These are phyloP conservation scores for Saccharata proteae DNA, from an alignment of 2,329 filamentous ascomycete genomes.

Conservation along the genomic window DNA sequence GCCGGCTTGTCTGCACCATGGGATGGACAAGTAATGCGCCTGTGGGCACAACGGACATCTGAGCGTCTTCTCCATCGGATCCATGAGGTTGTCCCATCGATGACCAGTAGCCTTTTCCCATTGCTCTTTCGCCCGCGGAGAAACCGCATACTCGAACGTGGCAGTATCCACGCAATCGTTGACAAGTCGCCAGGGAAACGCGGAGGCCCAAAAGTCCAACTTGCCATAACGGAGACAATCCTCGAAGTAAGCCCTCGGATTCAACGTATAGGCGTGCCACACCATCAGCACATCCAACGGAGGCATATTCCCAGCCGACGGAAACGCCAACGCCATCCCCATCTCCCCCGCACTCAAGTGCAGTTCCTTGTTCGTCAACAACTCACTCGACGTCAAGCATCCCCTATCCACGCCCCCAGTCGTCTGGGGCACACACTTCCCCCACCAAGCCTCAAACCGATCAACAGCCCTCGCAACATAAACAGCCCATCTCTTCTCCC, in stretches of 20 bases:
- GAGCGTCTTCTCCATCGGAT: conserved; percentile 36
- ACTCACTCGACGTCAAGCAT: neutral
- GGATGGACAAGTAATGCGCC: conserved; percentile 27
- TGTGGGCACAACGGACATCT: conserved; percentile 43
- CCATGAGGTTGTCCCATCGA: conserved; percentile 49
- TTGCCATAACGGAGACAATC: conserved; percentile 53
- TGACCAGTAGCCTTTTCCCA: conserved; percentile 41
- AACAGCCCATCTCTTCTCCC: conserved; percentile 63
- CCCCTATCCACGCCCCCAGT: neutral
- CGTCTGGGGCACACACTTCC: conserved; percentile 10
- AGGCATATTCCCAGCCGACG: conserved; percentile 7
- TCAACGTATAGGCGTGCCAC: conserved; percentile 69
- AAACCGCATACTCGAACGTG: conserved; percentile 44
- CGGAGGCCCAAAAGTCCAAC: conserved; percentile 45
- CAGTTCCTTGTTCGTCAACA: neutral
- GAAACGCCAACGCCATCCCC: neutral
- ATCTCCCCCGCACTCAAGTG: neutral
- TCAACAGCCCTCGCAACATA: conserved; percentile 57
- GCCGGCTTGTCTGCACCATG: conserved; percentile 33
- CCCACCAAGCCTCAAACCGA: conserved; percentile 58
- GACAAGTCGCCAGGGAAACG: conserved; percentile 54
- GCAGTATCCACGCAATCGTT: conserved; percentile 45
- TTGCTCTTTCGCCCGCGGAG: conserved; percentile 28
- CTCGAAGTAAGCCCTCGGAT: conserved; percentile 61
- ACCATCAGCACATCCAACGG: conserved; percentile 61